Evolutionary conservation across 352 stramenopile genomes (phyloP).

Genomic region (Globisporangium megalacanthum): DNA sequence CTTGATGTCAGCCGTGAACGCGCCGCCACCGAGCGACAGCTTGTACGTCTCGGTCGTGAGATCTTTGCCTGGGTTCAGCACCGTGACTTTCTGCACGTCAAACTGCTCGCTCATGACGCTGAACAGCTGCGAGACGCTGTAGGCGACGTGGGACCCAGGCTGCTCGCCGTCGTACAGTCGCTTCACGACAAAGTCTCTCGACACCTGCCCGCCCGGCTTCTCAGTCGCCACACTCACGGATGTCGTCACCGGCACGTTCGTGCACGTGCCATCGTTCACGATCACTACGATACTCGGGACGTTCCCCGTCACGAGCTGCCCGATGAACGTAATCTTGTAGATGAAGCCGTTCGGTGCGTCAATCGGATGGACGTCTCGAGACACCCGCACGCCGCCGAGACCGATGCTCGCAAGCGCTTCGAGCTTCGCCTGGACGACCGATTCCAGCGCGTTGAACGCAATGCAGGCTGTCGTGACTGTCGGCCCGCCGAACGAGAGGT

Average conservation of each 20-base stretch:
- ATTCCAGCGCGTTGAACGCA: slow-evolving; percentile 19
- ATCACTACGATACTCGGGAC: slow-evolving; percentile 24
- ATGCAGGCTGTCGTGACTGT: slow-evolving; percentile 28
- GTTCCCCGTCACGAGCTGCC: slow-evolving; percentile 47
- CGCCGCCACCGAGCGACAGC: slow-evolving; percentile 21
- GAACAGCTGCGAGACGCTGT: slow-evolving; percentile 60
- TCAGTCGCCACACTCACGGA: slow-evolving; percentile 20
- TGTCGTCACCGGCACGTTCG: slow-evolving; percentile 19
- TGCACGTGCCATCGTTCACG: slow-evolving; percentile 14
- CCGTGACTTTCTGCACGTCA: slow-evolving; percentile 53
- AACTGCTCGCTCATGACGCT: slow-evolving; percentile 68
- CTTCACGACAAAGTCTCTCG: slow-evolving; percentile 38
- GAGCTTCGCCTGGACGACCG: slow-evolving; percentile 23
- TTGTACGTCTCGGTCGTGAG: slow-evolving; percentile 38
- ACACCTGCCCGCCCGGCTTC: slow-evolving; percentile 19
- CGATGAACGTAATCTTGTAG: slow-evolving; percentile 66
- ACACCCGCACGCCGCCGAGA: slow-evolving; percentile 38
- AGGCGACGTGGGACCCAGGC: slow-evolving; percentile 37
- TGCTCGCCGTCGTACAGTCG: slow-evolving; percentile 51
- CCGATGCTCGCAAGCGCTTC: slow-evolving; percentile 27
- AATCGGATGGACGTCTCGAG: slow-evolving; percentile 31
- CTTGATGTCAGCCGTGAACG: slow-evolving; percentile 28
- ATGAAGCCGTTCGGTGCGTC: slow-evolving; percentile 44
- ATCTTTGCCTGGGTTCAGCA: slow-evolving; percentile 36
- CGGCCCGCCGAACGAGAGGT: slow-evolving; percentile 42